phyloP scores from a whole-genome alignment of 305 asterid species.

The Ilex paraguariensis region DNA sequence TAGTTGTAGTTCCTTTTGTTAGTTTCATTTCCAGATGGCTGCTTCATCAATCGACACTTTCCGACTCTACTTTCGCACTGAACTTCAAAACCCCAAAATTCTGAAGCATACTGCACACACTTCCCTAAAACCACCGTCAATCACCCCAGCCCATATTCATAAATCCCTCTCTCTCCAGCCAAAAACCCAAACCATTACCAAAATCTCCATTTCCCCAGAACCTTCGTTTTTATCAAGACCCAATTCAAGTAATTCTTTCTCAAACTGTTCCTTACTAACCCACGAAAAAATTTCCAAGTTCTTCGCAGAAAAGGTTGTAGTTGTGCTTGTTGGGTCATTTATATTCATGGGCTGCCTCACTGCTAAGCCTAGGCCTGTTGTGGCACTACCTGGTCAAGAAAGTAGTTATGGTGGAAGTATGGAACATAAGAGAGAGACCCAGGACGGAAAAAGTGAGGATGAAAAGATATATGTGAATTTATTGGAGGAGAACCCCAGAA shows the following conservation, averaged over 20 bases:
- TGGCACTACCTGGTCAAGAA: conserved; percentile 48
- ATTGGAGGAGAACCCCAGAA: conserved; percentile 46
- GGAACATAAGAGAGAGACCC: conserved; percentile 27
- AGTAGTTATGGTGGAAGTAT: conserved; percentile 17
- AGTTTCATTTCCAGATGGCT: conserved; percentile 27
- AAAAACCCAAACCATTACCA: conserved; percentile 12
- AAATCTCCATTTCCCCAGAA: not conserved
- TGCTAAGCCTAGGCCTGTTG: conserved; percentile 35
- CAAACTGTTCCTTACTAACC: conserved; percentile 17
- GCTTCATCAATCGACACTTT: conserved; percentile 33
- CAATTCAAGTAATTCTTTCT: conserved; percentile 15
- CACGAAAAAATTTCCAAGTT: conserved; percentile 23
- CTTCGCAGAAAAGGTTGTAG: conserved; percentile 34
- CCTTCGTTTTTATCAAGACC: conserved; percentile 18
- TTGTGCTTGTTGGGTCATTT: conserved; percentile 58
- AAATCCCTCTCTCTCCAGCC: conserved; percentile 14
- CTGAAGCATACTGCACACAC: conserved; percentile 14
- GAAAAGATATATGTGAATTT: conserved; percentile 58
- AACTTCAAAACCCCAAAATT: conserved; percentile 12
- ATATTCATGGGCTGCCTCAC: conserved; percentile 36
- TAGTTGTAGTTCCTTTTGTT: conserved; percentile 3
- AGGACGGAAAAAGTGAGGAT: conserved; percentile 31
- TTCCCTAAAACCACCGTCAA: conserved; percentile 22
- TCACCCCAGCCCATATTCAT: conserved; percentile 8
- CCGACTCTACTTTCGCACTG: conserved; percentile 18